Conservation (phyloP, 2,329 filamentous ascomycete species). For the Pseudocercospora fuligena region DNA sequence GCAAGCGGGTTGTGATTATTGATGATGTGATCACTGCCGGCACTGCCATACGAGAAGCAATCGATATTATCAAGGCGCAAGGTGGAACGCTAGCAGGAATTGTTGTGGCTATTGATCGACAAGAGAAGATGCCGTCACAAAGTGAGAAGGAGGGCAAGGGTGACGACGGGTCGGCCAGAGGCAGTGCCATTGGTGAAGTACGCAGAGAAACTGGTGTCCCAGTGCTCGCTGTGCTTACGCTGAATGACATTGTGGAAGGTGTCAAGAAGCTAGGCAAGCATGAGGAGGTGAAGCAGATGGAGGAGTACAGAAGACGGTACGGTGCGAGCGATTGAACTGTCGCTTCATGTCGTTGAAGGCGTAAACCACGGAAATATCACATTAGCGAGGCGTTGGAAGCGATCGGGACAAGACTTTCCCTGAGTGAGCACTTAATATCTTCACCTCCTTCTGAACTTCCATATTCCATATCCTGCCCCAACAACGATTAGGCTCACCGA, state of each 20-base stretch:
- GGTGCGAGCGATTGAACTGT: conserved; percentile 35
- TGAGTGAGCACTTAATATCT: background rate
- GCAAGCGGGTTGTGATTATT: conserved; percentile 84
- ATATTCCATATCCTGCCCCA: background rate
- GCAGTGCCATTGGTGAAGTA: conserved; percentile 85
- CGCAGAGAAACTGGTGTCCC: conserved; percentile 82
- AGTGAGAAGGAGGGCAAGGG: conserved; percentile 46
- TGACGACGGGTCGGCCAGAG: conserved; percentile 70
- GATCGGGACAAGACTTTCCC: background rate
- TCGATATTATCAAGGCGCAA: conserved; percentile 83
- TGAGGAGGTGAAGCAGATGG: conserved; percentile 61
- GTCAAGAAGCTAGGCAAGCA: conserved; percentile 50
- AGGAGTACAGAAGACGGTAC: conserved; percentile 68
- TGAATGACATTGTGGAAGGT: conserved; percentile 72
- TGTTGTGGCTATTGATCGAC: conserved; percentile 83
- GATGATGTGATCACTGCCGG: conserved; percentile 97
- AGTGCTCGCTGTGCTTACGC: conserved; percentile 79
- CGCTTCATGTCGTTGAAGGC: background rate
- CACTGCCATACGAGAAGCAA: conserved; percentile 90
- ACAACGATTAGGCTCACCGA: background rate
- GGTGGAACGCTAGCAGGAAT: conserved; percentile 86
- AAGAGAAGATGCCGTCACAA: conserved; percentile 74
- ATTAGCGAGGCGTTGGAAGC: background rate
- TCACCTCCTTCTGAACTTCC: background rate
- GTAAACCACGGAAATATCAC: background rate